Evolutionary conservation across 2,329 filamentous ascomycete genomes (phyloP).

Genomic region (Xylariaceae sp.): DNA sequence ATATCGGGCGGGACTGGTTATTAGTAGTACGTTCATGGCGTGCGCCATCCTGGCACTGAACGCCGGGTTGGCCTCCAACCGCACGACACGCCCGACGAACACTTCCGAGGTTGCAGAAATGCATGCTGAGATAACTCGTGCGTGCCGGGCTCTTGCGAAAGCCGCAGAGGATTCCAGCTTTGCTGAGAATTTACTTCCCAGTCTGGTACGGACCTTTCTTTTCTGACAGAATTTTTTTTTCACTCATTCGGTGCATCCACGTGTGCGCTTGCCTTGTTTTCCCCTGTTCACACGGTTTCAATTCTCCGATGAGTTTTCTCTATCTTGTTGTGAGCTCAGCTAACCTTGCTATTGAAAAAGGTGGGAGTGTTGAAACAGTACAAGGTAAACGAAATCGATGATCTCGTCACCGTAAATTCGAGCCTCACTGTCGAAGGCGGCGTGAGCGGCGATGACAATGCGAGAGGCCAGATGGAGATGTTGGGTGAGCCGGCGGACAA

Average conservation of each 20-base stretch:
- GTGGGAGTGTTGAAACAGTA: slow-evolving; percentile 19
- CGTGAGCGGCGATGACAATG: not conserved
- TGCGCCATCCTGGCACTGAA: slow-evolving; percentile 22
- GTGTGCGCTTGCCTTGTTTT: no score
- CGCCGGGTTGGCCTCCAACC: slow-evolving; percentile 3
- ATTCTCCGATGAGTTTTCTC: no score
- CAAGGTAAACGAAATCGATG: slow-evolving; percentile 15
- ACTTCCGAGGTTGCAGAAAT: slow-evolving; percentile 4
- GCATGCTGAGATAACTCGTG: slow-evolving; percentile 13
- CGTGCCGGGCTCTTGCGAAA: slow-evolving; percentile 20
- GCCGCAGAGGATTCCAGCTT: slow-evolving; percentile 19
- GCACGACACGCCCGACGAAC: not conserved
- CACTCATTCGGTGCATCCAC: no score
- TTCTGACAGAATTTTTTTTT: not conserved
- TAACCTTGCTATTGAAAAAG: slow-evolving; percentile 3
- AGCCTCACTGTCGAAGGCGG: not conserved
- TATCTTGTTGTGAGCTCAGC: not conserved
- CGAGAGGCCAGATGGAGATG: not conserved
- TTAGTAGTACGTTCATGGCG: slow-evolving; percentile 23
- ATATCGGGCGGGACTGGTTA: slow-evolving; percentile 22
- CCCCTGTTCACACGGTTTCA: no score
- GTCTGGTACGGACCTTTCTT: slow-evolving; percentile 10
- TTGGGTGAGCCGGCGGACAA: slow-evolving; percentile 8
- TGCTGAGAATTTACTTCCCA: slow-evolving; percentile 20
- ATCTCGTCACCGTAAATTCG: slow-evolving; percentile 1